Conservation (phyloP, 2,329 filamentous ascomycete species). For the Akanthomyces lecanii region DNA sequence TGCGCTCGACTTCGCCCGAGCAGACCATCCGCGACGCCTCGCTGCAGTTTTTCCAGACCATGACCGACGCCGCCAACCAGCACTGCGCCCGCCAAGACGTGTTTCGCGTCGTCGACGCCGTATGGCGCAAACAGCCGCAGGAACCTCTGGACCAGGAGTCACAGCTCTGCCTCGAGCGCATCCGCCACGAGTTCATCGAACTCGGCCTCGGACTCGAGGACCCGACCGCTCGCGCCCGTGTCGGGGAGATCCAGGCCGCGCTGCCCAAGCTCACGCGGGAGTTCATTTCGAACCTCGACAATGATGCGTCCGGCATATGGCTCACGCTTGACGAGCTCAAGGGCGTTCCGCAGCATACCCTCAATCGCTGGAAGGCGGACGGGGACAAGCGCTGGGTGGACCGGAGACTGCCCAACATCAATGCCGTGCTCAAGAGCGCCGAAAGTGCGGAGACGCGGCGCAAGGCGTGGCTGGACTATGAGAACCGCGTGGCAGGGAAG, state of each 20-base stretch:
- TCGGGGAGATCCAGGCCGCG: constrained; percentile 4
- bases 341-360: constrained; percentile 66
- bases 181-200: not conserved
- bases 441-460: constrained; percentile 46
- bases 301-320: constrained; percentile 70
- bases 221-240: not conserved
- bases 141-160: constrained; percentile 10
- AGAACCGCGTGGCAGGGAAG: constrained; percentile 61
- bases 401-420: constrained; percentile 14
- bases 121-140: constrained; percentile 25
- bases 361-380: constrained; percentile 36
- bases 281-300: constrained; percentile 60
- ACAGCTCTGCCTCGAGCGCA: not conserved
- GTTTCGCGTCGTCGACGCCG: constrained; percentile 55
- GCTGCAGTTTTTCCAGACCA: constrained; percentile 64
- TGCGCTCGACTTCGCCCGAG: constrained; percentile 67
- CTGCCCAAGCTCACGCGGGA: constrained; percentile 2
- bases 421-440: constrained; percentile 12
- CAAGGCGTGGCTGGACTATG: constrained; percentile 64
- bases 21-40: constrained; percentile 63
- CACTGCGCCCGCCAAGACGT: constrained; percentile 70
- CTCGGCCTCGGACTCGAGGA: not conserved
- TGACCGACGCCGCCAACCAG: constrained; percentile 69
- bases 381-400: constrained; percentile 15
- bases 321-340: constrained; percentile 64